Conservation (phyloP, 2,329 filamentous ascomycete genomes). For the Teratosphaeriaceae sp. region DNA sequence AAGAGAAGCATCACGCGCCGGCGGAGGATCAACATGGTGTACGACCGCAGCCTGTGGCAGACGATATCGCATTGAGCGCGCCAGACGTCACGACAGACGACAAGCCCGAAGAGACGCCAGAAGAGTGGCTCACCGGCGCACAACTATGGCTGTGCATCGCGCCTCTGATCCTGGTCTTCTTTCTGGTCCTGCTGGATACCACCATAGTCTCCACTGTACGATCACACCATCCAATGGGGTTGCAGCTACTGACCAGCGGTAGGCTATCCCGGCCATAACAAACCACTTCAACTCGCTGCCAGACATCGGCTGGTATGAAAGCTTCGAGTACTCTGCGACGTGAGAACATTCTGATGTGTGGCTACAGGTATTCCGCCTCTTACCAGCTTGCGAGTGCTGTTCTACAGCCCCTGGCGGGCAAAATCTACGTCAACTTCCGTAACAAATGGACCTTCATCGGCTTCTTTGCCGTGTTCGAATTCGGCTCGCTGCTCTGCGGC, state of each 20-base stretch:
- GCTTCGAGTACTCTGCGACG: too few relatives aligned
- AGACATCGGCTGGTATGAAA: slow-evolving; percentile 40
- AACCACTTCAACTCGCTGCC: slow-evolving; percentile 34
- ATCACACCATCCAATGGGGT: background rate
- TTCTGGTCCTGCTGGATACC: slow-evolving; percentile 3
- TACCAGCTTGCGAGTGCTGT: slow-evolving; percentile 13
- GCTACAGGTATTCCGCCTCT: background rate
- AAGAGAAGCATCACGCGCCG: background rate
- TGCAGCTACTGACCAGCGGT: background rate
- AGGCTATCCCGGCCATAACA: slow-evolving; percentile 36
- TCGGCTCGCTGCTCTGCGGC: slow-evolving; percentile 50
- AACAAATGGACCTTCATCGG: slow-evolving; percentile 14
- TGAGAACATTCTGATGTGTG: slow-evolving; percentile 2
- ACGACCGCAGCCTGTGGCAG: background rate
- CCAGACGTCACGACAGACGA: background rate
- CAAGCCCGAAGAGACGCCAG: background rate
- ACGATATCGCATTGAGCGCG: background rate
- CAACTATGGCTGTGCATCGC: background rate
- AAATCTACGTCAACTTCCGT: slow-evolving; percentile 13
- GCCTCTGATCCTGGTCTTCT: slow-evolving; percentile 1
- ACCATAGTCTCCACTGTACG: slow-evolving; percentile 3
- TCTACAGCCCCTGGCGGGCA: slow-evolving; percentile 14
- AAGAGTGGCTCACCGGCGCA: slow-evolving; percentile 3
- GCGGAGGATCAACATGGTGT: background rate
- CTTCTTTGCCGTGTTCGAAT: slow-evolving; percentile 14